These are phyloP conservation scores for Talaromyces nanjingensis DNA, from an alignment of 495 filamentous ascomycete species.

Conservation along the genomic window DNA sequence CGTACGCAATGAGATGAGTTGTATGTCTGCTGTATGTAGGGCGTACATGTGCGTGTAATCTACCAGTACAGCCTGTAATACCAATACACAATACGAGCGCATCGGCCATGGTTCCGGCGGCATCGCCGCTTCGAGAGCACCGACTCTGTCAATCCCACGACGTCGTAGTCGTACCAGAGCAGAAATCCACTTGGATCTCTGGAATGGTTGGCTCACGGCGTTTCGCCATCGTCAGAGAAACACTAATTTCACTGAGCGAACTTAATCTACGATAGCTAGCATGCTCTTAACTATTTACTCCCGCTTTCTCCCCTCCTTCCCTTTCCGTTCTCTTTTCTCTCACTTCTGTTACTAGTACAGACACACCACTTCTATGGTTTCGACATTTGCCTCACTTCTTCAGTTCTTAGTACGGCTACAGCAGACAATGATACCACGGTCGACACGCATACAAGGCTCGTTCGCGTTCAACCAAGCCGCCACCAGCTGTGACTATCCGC, in stretches of 20 bases:
- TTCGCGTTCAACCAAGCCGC: slow-evolving; percentile 7
- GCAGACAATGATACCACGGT: slow-evolving; percentile 26
- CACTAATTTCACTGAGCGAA: not conserved
- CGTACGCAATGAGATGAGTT: not conserved
- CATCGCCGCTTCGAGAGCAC: slow-evolving; percentile 4
- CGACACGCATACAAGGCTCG: slow-evolving; percentile 12
- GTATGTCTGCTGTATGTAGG: not conserved
- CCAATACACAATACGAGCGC: not conserved
- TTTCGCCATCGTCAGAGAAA: slow-evolving; percentile 1
- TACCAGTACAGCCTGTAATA: not conserved
- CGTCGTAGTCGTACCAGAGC: not conserved
- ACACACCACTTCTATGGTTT: slow-evolving; percentile 7
- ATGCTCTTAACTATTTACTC: not conserved
- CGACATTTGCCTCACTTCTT: slow-evolving; percentile 7
- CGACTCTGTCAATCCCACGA: not conserved
- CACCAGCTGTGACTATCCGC: not conserved
- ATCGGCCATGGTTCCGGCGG: not conserved
- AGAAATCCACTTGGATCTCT: not conserved
- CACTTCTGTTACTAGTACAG: slow-evolving; percentile 4
- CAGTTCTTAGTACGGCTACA: slow-evolving; percentile 11
- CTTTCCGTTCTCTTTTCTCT: slow-evolving; percentile 7
- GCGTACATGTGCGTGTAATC: not conserved
- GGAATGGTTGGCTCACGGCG: not conserved
- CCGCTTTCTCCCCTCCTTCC: slow-evolving; percentile 8
- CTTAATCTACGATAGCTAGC: not conserved